phyloP scores from a whole-genome alignment of 306 rosid genomes.

The Cicer bijugum region DNA sequence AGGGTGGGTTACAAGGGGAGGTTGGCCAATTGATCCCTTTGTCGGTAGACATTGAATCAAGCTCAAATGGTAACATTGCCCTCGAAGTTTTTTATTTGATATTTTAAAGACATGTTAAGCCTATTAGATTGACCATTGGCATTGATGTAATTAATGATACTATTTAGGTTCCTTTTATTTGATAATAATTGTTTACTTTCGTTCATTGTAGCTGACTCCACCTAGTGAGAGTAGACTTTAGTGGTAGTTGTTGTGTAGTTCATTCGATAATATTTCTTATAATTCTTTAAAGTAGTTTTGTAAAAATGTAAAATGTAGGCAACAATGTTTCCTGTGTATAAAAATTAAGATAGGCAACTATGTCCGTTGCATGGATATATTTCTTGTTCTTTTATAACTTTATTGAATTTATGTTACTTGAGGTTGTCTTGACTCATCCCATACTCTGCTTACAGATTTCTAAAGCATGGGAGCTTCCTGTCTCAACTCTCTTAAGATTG shows the following conservation, averaged over 20 bases:
- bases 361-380: slow-evolving; percentile 4
- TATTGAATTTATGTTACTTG: slow-evolving; percentile 26
- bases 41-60: slow-evolving; percentile 27
- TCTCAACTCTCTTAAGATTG: slow-evolving; percentile 70
- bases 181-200: slow-evolving; percentile 5
- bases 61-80: not conserved
- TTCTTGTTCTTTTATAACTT: slow-evolving; percentile 24
- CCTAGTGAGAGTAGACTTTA: not conserved
- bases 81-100: slow-evolving; percentile 10
- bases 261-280: slow-evolving; percentile 1
- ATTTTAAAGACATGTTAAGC: not conserved
- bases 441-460: slow-evolving; percentile 60
- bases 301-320: not conserved
- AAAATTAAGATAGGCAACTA: not conserved
- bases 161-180: slow-evolving; percentile 15
- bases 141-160: slow-evolving; percentile 12
- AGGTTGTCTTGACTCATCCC: slow-evolving; percentile 41
- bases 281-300: not conserved
- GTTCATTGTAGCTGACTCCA: not conserved
- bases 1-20: not conserved
- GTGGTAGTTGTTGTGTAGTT: slow-evolving; percentile 15
- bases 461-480: slow-evolving; percentile 70
- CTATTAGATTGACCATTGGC: not conserved
- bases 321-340: not conserved
- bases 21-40: slow-evolving; percentile 15